phyloP scores from a whole-genome alignment of 2,329 filamentous ascomycete genomes.

The Cladophialophora yegresii region DNA sequence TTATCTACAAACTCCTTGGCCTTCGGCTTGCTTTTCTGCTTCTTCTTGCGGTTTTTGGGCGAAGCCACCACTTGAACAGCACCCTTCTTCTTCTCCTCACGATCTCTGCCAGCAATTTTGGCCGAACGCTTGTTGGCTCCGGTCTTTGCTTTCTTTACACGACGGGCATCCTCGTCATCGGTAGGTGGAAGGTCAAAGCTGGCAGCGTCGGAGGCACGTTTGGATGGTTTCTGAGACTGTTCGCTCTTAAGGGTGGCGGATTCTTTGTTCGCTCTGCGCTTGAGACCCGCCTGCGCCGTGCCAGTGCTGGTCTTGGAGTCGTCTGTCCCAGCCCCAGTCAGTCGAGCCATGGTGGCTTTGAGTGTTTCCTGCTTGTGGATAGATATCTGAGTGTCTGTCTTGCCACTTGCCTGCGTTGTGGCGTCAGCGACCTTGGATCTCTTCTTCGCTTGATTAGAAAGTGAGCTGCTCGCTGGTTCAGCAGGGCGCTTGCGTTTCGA shows the following conservation, averaged over 20 bases:
- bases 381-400: neutral
- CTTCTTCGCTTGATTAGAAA: neutral
- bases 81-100: neutral
- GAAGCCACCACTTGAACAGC: neutral
- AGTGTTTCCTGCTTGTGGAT: neutral
- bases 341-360: slow-evolving; percentile 8
- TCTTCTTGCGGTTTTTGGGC: slow-evolving; percentile 6
- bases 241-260: neutral
- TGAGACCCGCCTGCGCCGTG: slow-evolving; percentile 14
- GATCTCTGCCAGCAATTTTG: neutral
- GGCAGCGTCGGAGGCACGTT: neutral
- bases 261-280: slow-evolving; percentile 18
- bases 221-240: slow-evolving; percentile 3
- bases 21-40: neutral
- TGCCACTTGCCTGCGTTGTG: neutral
- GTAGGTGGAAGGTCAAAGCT: slow-evolving; percentile 23
- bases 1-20: neutral
- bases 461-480: neutral
- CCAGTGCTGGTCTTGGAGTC: neutral
- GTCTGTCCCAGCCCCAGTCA: neutral
- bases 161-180: slow-evolving; percentile 8
- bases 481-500: neutral
- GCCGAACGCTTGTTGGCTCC: slow-evolving; percentile 2
- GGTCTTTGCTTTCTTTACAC: slow-evolving; percentile 22
- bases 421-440: neutral